Conservation (phyloP, 306 rosid species). For the Corylus avellana region DNA sequence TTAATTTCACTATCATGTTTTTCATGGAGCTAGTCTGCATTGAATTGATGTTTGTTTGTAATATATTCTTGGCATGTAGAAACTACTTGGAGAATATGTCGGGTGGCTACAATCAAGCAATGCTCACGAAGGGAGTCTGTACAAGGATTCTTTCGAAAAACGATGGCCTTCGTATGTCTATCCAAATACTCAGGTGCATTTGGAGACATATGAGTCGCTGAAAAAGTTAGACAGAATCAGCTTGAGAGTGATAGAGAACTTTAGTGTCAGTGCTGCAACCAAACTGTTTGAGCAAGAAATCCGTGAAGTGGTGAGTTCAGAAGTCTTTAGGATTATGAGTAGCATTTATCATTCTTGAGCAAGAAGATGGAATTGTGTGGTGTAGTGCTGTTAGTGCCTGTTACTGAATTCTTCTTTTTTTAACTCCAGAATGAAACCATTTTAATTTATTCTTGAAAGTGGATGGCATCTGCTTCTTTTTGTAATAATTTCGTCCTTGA, state of each 20-base stretch:
- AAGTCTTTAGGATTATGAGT: constrained; percentile 14
- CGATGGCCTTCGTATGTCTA: constrained; percentile 56
- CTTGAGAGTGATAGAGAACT: constrained; percentile 58
- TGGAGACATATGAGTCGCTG: constrained; percentile 53
- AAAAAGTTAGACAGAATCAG: constrained; percentile 61
- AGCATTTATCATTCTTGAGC: constrained; percentile 12
- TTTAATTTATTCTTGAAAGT: background rate
- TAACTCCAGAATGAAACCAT: background rate
- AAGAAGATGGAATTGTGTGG: background rate
- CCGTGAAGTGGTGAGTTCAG: constrained; percentile 67
- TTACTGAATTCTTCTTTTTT: background rate
- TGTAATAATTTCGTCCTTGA: background rate
- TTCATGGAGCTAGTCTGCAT: background rate
- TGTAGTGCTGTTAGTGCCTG: background rate
- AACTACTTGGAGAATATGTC: constrained; percentile 67
- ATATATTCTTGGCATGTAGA: constrained; percentile 43
- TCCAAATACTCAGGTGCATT: constrained; percentile 47
- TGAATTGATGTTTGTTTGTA: background rate
- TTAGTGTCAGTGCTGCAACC: constrained; percentile 72
- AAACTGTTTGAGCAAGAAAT: constrained; percentile 77
- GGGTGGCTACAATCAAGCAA: constrained; percentile 66
- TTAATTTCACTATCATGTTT: background rate
- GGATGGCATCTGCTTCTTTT: background rate
- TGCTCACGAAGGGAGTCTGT: constrained; percentile 64
- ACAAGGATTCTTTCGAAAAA: constrained; percentile 65